phyloP scores from a whole-genome alignment of 371 early-diverging fungal genomes.

The Catenaria anguillulae region DNA sequence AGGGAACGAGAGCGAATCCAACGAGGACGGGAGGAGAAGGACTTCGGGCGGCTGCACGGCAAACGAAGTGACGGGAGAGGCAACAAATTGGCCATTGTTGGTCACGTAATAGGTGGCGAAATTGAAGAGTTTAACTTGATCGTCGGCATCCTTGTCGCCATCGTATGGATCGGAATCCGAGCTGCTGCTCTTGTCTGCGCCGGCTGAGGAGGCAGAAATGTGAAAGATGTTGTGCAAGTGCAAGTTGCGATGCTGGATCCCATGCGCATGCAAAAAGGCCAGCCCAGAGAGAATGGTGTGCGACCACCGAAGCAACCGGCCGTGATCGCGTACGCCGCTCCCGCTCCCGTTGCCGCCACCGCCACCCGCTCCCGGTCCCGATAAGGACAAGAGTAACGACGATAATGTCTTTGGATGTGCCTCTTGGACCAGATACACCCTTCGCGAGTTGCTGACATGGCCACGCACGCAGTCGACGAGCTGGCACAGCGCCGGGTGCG shows the following conservation, averaged over 20 bases:
- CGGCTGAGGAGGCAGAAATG: background rate
- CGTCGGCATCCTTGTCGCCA: too few species aligned
- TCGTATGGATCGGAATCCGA: too few species aligned
- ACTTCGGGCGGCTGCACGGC: background rate
- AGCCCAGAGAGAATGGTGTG: background rate
- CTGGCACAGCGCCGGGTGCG: background rate
- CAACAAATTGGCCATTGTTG: background rate
- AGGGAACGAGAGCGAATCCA: too few species aligned
- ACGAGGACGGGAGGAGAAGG: too few species aligned
- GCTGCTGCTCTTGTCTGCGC: too few species aligned
- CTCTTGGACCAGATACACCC: conserved; percentile 3
- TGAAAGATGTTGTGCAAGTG: background rate
- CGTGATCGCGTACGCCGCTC: background rate
- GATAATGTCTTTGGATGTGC: background rate
- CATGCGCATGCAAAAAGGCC: background rate
- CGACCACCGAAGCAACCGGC: background rate
- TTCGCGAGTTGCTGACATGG: background rate
- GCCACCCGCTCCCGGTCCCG: background rate
- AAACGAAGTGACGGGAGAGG: background rate
- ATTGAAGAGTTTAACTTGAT: too few species aligned
- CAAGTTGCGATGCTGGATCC: background rate
- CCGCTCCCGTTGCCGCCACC: background rate
- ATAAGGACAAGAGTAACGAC: background rate
- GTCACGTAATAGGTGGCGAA: conserved; percentile 3
- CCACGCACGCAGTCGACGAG: conserved; percentile 5